Base-by-base conservation (phyloP, 371 early-diverging fungal species). In the Chytridiales sp. region DNA sequence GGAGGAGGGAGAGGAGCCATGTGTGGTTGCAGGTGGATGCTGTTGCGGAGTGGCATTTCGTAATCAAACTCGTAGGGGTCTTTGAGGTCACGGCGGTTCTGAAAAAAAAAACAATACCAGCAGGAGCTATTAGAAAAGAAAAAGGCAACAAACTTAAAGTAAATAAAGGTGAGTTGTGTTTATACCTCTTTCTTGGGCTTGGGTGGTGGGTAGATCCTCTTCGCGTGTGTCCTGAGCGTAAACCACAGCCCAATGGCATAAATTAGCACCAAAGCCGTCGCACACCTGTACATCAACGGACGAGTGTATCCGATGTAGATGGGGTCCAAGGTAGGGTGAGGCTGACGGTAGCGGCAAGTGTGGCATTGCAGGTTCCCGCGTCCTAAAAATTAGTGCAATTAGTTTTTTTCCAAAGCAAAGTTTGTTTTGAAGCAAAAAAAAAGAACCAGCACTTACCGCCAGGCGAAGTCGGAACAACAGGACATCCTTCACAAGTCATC, bases 181-280 rank as follows among this genome's bases (percentile, higher is more conserved):
- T 49, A 39, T 53, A 32, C 46, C 21, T 47, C 46, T 24, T 69
- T 62, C 38, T 74, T 60, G 31, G 57, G 49, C 39, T 72, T 68
- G 9, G 58, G 62, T 27, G 56, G 59, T 17, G 62, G 82, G 82
- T 92, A 96, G 42, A 96, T 93, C 71, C 87, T 85, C 62, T 87
- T 82, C 22, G 88, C 88, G 61, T 97, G 97, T 0, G 97, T 97
- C 51, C 86, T 81, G 42, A 97, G 84, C 53, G 94, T 92, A 60
- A 96, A 97, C 79, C 89, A 87, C 48, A 97, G 79, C n/a, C 94
- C 96, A 56, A 95, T 82, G 34, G 88, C 68, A 69, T 97, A 97
- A 21, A 92, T 84, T 4, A 90, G 76, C 1, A 94, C 87, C 36
- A 97, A 74, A 15, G 92, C 84, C 13, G 79, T 81, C 2, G 94